Conservation (phyloP, 108 stramenopile species). For the Parietichytrium sp. region DNA sequence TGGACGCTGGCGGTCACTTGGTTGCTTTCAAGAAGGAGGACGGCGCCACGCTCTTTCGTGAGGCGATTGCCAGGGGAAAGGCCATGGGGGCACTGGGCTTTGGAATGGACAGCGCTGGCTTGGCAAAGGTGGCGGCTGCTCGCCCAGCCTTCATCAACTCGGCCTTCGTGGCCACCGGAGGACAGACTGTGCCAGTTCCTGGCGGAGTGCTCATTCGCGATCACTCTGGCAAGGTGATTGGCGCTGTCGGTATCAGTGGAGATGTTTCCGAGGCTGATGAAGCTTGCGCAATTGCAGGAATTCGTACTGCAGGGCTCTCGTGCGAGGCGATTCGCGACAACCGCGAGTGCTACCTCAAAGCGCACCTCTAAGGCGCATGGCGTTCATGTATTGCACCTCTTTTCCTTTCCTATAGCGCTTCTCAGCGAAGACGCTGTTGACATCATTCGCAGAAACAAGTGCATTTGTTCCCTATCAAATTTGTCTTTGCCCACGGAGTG, state of each 20-base stretch:
- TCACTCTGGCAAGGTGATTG: slow-evolving; percentile 19
- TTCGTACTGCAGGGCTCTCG: slow-evolving; percentile 9
- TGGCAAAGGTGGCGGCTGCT: slow-evolving; percentile 27
- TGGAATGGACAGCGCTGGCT: slow-evolving; percentile 1
- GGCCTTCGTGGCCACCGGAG: slow-evolving; percentile 36
- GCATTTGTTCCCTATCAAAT: too few relatives aligned
- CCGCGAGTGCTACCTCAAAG: slow-evolving; percentile 35
- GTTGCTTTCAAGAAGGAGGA: slow-evolving; percentile 22
- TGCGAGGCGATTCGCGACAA: slow-evolving; percentile 18
- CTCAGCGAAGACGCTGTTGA: too few relatives aligned
- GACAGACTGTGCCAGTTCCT: slow-evolving; percentile 5
- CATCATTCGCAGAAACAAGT: too few relatives aligned
- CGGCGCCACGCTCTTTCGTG: slow-evolving; percentile 9
- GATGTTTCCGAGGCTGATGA: slow-evolving; percentile 38
- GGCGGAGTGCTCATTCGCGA: slow-evolving; percentile 19
- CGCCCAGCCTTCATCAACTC: slow-evolving; percentile 34
- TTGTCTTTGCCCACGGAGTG: too few relatives aligned
- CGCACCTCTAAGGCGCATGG: slow-evolving; percentile 39
- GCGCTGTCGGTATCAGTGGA: slow-evolving; percentile 26
- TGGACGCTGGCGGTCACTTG: slow-evolving; percentile 32
- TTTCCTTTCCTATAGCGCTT: too few relatives aligned
- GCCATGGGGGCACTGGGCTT: slow-evolving; percentile 35
- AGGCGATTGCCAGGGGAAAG: slow-evolving; percentile 32
- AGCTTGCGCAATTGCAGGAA: slow-evolving; percentile 35
- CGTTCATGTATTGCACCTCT: too few relatives aligned